Conservation (phyloP, 2,329 filamentous ascomycete species). For the Trichophyton equinum region DNA sequence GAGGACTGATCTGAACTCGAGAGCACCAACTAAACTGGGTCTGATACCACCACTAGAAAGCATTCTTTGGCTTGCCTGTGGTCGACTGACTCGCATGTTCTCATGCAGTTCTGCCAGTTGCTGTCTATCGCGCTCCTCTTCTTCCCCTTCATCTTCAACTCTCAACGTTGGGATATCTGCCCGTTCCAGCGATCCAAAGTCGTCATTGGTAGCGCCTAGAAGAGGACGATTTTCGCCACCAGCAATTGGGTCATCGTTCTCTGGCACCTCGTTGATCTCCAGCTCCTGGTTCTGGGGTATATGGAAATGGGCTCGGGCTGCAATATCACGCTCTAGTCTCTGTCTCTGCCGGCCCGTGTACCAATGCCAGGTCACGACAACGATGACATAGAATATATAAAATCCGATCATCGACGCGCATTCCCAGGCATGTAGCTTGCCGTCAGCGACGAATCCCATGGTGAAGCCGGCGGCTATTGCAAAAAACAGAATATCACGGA, state of each 20-base stretch:
- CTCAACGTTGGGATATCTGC: constrained; percentile 36
- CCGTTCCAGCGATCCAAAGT: constrained; percentile 50
- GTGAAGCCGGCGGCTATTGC: constrained; percentile 75
- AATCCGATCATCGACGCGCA: constrained; percentile 81
- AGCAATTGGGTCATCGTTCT: constrained; percentile 38
- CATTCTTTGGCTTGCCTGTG: constrained; percentile 51
- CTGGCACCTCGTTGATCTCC: constrained; percentile 43
- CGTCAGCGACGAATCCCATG: constrained; percentile 77
- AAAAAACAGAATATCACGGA: constrained; percentile 87
- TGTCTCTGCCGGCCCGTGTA: constrained; percentile 53
- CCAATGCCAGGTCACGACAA: constrained; percentile 91
- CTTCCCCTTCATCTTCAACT: constrained; percentile 44
- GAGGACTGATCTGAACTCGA: constrained; percentile 86
- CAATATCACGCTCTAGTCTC: constrained; percentile 52
- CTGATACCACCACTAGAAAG: constrained; percentile 73
- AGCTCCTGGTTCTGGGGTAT: constrained; percentile 47
- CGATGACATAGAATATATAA: constrained; percentile 76
- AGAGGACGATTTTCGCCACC: constrained; percentile 35
- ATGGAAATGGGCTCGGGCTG: constrained; percentile 62
- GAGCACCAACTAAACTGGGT: constrained; percentile 79
- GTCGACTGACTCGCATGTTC: constrained; percentile 79
- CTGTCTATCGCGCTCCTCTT: constrained; percentile 40
- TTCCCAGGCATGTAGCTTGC: constrained; percentile 75
- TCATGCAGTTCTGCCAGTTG: constrained; percentile 71
- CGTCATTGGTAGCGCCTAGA: constrained; percentile 42